Evolutionary conservation across 352 stramenopile genomes (phyloP), one percentile per base, ranked within the genome.

Genomic region (Stramenopiles sp.): DNA sequence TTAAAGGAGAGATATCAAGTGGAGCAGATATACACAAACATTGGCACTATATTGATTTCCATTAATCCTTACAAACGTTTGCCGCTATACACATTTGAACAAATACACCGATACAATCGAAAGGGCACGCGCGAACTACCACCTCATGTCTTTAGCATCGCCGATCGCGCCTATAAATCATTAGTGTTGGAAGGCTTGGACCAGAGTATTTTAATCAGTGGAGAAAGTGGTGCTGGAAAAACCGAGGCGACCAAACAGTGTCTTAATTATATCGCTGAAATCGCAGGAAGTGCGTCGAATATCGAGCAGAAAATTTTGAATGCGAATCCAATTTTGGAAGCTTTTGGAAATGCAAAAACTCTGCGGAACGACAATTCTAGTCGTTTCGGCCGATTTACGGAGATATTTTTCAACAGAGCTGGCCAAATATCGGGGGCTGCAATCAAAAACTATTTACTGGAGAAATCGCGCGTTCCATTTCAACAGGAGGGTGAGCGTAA

Each of bases 391-490:
- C 93, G 93, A 85, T 94, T 93, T 76, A 94, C 93, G 89, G 93
- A 94, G 87, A 86, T 95, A 55, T 89, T 94, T 85, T 95, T 95
- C 85, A 84, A 89, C 82, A 81, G 84, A 44, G 71, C 32, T 30
- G 82, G 81, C 4, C 87, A 88, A 0, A 84, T 89, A 44, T 87
- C 32, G 33, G 71, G 33, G 4, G 32, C 4, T 71, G 32, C 1
- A 75, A 89, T 96, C 67, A 96, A 94, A 82, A 96, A 97, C 32
- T 99, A 98, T 84, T 88, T 99, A 71, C 87, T 99, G 8, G 96
- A 99, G 85, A 99, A 99, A 86, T 96, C 94, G 81, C 93, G 95
- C 25, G 94, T 99, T 30, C 91, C 98, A 0, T 90, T 90, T 30
- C 96, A 96, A 85, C 90, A 88, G 0, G 85, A 94, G 25, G 86